Evolutionary conservation across 257 asterid species (phyloP), one percentile per base, ranked within the genome.

Genomic region (Ballota nigra): DNA sequence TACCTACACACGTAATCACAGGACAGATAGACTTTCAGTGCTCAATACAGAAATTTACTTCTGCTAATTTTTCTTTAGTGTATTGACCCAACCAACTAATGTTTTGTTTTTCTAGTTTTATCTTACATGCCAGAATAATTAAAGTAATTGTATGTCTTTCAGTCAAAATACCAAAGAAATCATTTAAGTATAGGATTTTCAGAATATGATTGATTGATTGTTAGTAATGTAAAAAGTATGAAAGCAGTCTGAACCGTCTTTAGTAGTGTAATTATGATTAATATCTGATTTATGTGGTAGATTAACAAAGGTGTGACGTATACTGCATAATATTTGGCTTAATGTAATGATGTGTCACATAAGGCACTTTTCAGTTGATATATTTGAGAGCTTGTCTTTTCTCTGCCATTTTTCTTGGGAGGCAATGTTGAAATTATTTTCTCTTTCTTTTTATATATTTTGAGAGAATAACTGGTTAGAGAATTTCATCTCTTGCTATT

Each of bases 211-310:
- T 34, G 29, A 26, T 26, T n/a, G 41, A 41, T 49, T 34, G 33
- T 53, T 6, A n/a, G 45, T 10, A 5, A 8, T 45, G 31, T n/a
- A 18, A 7, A 29, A 22, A 29, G 9, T 47, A n/a, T 6, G 8
- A 16, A 12, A 13, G 29, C 40, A 31, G 22, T 56, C 38, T 77
- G 56, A 65, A 19, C 36, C 5, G 16, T 71, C 31, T 77, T 23
- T 51, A 38, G 66, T 52, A 72, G n/a, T 11, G 15, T 36, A 57
- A 20, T 38, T 20, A 20, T 15, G 45, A 36, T 38, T 53, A 1
- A 61, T 36, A 40, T 61, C 38, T 69, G 31, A 38, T 38, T 51
- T 16, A 43, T 22, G 33, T 47, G 74, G 59, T 67, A 49, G 67
- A 58, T 53, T 57, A 22, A 36, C 61, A 29, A 49, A 19, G 71